A percentile compares a stretch with the other conserved stretches of the same genome.
phyloP scores from a whole-genome alignment of 176 grass and related monocot species.

The Cenchrus americanus region DNA sequence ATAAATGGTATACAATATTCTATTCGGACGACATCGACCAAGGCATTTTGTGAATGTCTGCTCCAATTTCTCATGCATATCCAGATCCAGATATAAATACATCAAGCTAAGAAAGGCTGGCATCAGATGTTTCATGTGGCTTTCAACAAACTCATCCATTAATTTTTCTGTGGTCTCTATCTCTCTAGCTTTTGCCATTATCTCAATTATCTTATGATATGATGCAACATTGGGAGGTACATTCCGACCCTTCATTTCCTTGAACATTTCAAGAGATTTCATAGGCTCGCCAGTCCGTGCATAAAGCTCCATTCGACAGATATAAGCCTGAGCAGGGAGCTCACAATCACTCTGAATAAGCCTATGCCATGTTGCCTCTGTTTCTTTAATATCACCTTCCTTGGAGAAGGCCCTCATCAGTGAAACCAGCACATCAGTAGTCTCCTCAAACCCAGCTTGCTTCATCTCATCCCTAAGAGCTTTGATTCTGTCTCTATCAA shows the following conservation, averaged over 20 bases:
- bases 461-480: slow-evolving; percentile 80
- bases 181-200: slow-evolving; percentile 69
- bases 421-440: slow-evolving; percentile 79
- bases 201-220: slow-evolving; percentile 93
- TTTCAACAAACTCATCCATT: slow-evolving; percentile 76
- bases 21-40: slow-evolving; percentile 69
- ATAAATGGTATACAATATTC: slow-evolving; percentile 79
- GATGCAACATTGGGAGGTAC: slow-evolving; percentile 67
- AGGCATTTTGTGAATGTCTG: slow-evolving; percentile 73
- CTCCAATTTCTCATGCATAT: slow-evolving; percentile 83
- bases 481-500: slow-evolving; percentile 74
- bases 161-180: slow-evolving; percentile 65
- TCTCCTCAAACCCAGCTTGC: slow-evolving; percentile 63
- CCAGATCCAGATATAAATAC: slow-evolving; percentile 79
- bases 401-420: slow-evolving; percentile 91
- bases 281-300: slow-evolving; percentile 56
- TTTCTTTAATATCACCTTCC: slow-evolving; percentile 79
- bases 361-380: slow-evolving; percentile 72
- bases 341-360: slow-evolving; percentile 65
- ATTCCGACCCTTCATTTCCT: slow-evolving; percentile 74
- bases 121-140: slow-evolving; percentile 85
- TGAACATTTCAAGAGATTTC: slow-evolving; percentile 90
- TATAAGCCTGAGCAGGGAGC: slow-evolving; percentile 76
- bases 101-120: slow-evolving; percentile 84
- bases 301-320: slow-evolving; percentile 91